Conservation (phyloP, 73 alveolate species). For the Chromera velia region DNA sequence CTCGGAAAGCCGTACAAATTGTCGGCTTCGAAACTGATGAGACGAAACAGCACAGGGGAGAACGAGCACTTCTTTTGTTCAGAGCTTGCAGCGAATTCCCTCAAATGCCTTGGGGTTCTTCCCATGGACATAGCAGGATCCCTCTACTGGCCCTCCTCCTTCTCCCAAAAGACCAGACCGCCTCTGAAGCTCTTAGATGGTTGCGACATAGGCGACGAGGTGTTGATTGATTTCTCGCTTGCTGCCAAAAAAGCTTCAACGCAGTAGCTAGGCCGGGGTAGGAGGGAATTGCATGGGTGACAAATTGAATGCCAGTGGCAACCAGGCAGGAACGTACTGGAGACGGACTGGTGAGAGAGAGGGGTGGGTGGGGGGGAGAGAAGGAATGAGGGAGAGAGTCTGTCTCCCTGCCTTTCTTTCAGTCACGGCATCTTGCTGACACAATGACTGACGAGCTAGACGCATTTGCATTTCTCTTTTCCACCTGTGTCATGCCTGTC, state of each 20-base stretch:
- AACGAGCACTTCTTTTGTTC: constrained; percentile 53
- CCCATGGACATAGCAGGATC: constrained; percentile 53
- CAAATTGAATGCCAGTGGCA: too few species aligned
- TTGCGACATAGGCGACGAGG: constrained; percentile 32
- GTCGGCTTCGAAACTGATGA: constrained; percentile 11
- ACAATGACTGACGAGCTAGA: too few species aligned
- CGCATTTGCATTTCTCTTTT: too few species aligned
- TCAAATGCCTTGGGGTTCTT: constrained; percentile 54
- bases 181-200: constrained; percentile 28
- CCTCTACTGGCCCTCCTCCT: constrained; percentile 58
- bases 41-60: not conserved
- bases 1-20: constrained; percentile 36
- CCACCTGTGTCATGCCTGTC: too few species aligned
- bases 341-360: too few species aligned
- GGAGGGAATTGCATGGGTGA: too few species aligned
- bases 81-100: constrained; percentile 58
- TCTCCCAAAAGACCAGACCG: constrained; percentile 25
- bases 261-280: too few species aligned
- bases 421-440: too few species aligned
- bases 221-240: constrained; percentile 28
- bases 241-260: not conserved
- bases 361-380: too few species aligned
- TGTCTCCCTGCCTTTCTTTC: too few species aligned
- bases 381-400: too few species aligned
- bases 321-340: too few species aligned